Percentiles rank a stretch among this genome's conserved stretches.
Evolutionary conservation across 208 protist species (phyloP).

Genomic region (Crithidia bombi): DNA sequence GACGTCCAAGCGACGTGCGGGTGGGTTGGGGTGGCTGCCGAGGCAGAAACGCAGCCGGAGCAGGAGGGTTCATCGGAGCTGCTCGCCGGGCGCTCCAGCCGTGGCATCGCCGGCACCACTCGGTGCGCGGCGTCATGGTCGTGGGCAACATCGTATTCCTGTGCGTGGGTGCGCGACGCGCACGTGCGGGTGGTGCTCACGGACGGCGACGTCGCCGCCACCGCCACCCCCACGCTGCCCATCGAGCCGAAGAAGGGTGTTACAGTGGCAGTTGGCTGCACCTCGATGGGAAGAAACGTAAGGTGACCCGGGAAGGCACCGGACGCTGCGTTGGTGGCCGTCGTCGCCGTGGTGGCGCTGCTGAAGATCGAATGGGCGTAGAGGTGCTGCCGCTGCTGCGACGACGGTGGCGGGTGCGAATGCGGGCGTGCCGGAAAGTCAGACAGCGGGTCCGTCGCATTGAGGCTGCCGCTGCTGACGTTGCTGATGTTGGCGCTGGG

Average conservation of each 20-base stretch:
- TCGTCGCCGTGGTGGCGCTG: background rate
- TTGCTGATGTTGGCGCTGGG: background rate
- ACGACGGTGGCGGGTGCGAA: background rate
- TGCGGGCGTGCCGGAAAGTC: background rate
- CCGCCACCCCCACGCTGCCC: no score
- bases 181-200: background rate
- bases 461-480: background rate
- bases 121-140: background rate
- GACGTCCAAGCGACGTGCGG: background rate
- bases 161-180: no score
- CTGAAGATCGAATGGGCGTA: background rate
- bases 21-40: background rate
- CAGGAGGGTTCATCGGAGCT: background rate
- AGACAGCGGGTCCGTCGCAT: slow-evolving; percentile 11
- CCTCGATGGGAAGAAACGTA: slow-evolving; percentile 28
- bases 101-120: slow-evolving; percentile 7
- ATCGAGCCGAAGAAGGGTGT: slow-evolving; percentile 12
- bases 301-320: slow-evolving; percentile 13
- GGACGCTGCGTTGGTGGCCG: background rate
- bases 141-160: no score
- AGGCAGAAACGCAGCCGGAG: background rate
- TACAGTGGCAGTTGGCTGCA: slow-evolving; percentile 13
- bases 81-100: background rate
- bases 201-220: no score
- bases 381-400: background rate